phyloP scores from a whole-genome alignment of 371 early-diverging fungal species.

The Mucor ambiguus region DNA sequence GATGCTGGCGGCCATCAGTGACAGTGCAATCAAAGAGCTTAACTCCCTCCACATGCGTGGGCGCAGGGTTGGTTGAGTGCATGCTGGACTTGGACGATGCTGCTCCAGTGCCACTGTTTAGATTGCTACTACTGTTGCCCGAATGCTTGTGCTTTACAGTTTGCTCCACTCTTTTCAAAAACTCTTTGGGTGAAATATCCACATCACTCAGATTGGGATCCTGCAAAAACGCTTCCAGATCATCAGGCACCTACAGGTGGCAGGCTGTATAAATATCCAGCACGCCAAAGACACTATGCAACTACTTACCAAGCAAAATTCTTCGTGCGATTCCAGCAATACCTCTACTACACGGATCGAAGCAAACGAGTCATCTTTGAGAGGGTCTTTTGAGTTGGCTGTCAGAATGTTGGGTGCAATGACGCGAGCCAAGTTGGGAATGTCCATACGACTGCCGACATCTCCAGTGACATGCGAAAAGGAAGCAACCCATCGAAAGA shows the following conservation, averaged over 20 bases:
- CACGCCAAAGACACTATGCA: neutral
- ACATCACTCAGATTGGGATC: constrained; percentile 42
- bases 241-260: constrained; percentile 40
- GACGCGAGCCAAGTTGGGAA: constrained; percentile 92
- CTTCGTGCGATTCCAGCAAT: constrained; percentile 74
- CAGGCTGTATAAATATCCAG: neutral
- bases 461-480: constrained; percentile 75
- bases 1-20: constrained; percentile 24
- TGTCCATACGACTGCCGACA: constrained; percentile 91
- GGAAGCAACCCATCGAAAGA: constrained; percentile 83
- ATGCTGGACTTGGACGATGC: constrained; percentile 15
- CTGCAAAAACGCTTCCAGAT: constrained; percentile 45
- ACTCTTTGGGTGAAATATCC: constrained; percentile 49
- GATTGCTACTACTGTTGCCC: neutral
- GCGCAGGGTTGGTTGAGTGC: constrained; percentile 7
- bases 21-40: constrained; percentile 25
- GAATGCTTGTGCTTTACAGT: constrained; percentile 34
- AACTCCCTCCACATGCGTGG: constrained; percentile 5
- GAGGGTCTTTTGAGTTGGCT: constrained; percentile 80
- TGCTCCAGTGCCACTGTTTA: neutral
- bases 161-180: constrained; percentile 46
- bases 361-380: constrained; percentile 72
- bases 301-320: constrained; percentile 70
- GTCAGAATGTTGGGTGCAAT: constrained; percentile 94
- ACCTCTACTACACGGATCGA: constrained; percentile 79